Evolutionary conservation across 75 land plant species (phyloP).

Genomic region (Cryptomeria japonica): DNA sequence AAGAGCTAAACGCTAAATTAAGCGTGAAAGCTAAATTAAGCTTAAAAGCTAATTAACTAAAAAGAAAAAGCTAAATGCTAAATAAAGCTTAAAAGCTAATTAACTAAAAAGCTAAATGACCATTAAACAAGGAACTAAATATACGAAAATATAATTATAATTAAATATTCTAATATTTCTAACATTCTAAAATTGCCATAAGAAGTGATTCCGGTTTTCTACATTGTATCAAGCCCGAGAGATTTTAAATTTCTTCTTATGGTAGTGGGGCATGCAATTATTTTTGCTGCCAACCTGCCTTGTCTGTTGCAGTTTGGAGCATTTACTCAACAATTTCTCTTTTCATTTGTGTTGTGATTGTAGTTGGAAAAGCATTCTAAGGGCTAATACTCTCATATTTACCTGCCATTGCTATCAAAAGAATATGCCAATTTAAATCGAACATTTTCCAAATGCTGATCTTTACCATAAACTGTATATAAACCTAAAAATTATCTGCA

Average conservation of each 20-base stretch:
- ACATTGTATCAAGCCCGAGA: neutral
- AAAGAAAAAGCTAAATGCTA: too few species aligned
- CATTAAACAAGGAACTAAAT: too few species aligned
- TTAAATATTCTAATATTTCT: too few species aligned
- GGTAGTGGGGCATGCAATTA: neutral
- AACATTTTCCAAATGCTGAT: too few species aligned
- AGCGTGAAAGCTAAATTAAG: too few species aligned
- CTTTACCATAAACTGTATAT: too few species aligned
- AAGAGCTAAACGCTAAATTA: too few species aligned
- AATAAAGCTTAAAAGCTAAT: too few species aligned
- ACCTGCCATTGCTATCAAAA: too few species aligned
- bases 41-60: too few species aligned
- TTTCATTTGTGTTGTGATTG: neutral
- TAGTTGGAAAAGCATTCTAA: neutral
- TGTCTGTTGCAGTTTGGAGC: neutral
- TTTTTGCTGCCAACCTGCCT: neutral
- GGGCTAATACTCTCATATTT: neutral
- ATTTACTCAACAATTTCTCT: neutral
- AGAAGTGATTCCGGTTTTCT: neutral
- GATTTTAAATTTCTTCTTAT: neutral
- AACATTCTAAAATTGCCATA: neutral
- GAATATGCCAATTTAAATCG: neutral
- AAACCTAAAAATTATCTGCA: neutral
- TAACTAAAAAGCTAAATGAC: too few species aligned
- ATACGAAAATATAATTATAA: too few species aligned